phyloP scores from a whole-genome alignment of 148 eudicot species.

The Rhododendron mucronatum region DNA sequence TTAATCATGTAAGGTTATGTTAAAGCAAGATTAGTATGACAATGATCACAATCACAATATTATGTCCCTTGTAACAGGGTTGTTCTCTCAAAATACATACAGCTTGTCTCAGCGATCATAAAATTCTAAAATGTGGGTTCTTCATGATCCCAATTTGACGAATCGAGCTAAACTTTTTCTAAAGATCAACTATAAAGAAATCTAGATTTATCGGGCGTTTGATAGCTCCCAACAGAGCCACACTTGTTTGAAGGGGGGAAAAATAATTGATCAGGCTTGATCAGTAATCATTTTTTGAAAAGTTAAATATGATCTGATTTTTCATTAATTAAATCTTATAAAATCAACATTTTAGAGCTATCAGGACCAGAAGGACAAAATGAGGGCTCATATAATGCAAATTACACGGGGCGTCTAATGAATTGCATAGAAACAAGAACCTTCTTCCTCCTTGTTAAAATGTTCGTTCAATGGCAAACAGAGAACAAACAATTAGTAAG shows the following conservation, averaged over 20 bases:
- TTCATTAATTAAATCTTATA: not conserved
- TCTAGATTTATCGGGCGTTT: not conserved
- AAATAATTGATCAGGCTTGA: not conserved
- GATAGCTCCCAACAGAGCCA: not conserved
- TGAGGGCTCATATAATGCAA: not conserved
- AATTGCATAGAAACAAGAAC: not conserved
- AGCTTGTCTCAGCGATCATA: not conserved
- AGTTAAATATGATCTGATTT: too few species aligned
- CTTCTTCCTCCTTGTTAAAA: too few species aligned
- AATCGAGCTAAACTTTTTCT: not conserved
- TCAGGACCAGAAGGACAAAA: not conserved
- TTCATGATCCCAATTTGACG: not conserved
- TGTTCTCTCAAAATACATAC: not conserved
- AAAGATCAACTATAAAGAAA: not conserved
- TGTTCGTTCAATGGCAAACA: too few species aligned
- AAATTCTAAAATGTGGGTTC: not conserved
- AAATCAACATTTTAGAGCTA: not conserved
- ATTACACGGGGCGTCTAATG: not conserved
- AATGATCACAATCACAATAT: not conserved
- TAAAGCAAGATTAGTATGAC: not conserved
- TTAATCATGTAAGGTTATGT: not conserved
- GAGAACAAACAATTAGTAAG: too few species aligned
- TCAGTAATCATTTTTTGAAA: too few species aligned
- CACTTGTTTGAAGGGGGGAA: not conserved
- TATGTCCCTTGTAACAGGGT: not conserved